Conservation (phyloP, 495 filamentous ascomycete genomes). For the Talaromyces stipitatus region DNA sequence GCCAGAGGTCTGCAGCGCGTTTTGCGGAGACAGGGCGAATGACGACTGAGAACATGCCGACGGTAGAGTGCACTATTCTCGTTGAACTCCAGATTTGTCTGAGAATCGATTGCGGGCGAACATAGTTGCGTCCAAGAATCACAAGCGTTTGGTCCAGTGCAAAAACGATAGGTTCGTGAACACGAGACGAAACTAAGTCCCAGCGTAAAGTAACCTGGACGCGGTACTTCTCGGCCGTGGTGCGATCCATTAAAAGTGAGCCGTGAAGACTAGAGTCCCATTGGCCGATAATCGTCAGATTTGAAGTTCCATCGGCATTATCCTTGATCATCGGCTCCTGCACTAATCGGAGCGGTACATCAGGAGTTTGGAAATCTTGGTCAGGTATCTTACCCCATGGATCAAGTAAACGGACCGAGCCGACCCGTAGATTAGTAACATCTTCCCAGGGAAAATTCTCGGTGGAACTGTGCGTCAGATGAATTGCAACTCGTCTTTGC, state of each 20-base stretch:
- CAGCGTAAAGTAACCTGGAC: slow-evolving; percentile 81
- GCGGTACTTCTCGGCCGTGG: slow-evolving; percentile 82
- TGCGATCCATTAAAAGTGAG: slow-evolving; percentile 81
- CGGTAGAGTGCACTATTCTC: slow-evolving; percentile 78
- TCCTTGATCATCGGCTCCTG: slow-evolving; percentile 66
- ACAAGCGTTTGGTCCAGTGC: slow-evolving; percentile 72
- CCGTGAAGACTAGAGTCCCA: slow-evolving; percentile 95
- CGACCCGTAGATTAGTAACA: slow-evolving; percentile 64
- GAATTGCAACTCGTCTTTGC: slow-evolving; percentile 81
- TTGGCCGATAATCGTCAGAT: slow-evolving; percentile 75
- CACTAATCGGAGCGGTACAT: slow-evolving; percentile 69
- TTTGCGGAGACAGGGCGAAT: slow-evolving; percentile 86
- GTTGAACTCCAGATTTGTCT: slow-evolving; percentile 78
- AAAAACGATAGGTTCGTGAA: slow-evolving; percentile 78
- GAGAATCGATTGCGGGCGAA: slow-evolving; percentile 79
- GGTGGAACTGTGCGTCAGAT: slow-evolving; percentile 80
- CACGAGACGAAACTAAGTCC: slow-evolving; percentile 70
- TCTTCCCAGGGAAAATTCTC: slow-evolving; percentile 83
- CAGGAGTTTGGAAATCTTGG: slow-evolving; percentile 57
- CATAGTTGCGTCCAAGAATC: slow-evolving; percentile 74
- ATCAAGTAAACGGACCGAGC: slow-evolving; percentile 74
- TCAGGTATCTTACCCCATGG: slow-evolving; percentile 78
- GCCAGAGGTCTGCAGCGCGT: slow-evolving; percentile 86
- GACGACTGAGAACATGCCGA: slow-evolving; percentile 73
- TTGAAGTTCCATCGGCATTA: slow-evolving; percentile 87